Base-by-base conservation (phyloP, 345 rosid species). In the Salix arbutifolia region DNA sequence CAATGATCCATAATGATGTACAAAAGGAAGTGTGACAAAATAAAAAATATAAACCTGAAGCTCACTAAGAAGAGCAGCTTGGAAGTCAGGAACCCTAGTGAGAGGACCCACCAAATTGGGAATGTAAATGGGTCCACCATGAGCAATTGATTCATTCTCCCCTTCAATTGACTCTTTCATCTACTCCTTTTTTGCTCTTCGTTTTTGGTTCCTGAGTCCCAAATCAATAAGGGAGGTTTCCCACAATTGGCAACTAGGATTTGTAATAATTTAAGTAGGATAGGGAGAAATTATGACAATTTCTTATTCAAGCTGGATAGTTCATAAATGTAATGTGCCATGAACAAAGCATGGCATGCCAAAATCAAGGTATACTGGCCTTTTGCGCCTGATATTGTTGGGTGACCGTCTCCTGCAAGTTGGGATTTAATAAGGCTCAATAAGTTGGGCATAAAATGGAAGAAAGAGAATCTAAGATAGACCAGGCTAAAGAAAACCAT, bases 51-150 rank as follows among this genome's bases (percentile, higher is more conserved):
- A 70, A 71, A 86, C 93, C 88, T 86, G 81, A 9, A 90, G 87
- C 61, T 78, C 74, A 44, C 53, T 62, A 30, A 80, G 81, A 71
- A 89, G 17, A 21, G 78, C 64, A 71, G 76, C 38, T 77, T 89
- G 82, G 77, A 89, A 87, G 18, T 81, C 79, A 26, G 85, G 86
- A 69, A 86, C 86, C 16, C 77, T 79, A 46, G 89, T 83, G 70
- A 87, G 81, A 60, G 86, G 84, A 21, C 91, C 80, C 4, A 88
- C 79, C 74, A 81, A 79, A 67, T 86, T 86, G 21, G 85, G 82
- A 38, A 76, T 19, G 75, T 81, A 91, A 67, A 91, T 78, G 26
- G 92, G 91, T 0, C 94, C 92, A 2, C 94, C 94, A 19, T 84
- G 80, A 11, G 87, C 84, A 26, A 84, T 70, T 28, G 81, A 74